These are phyloP conservation scores for Monilinia vaccinii-corymbosi DNA, from an alignment of 2,329 filamentous ascomycete species.

Conservation along the genomic window DNA sequence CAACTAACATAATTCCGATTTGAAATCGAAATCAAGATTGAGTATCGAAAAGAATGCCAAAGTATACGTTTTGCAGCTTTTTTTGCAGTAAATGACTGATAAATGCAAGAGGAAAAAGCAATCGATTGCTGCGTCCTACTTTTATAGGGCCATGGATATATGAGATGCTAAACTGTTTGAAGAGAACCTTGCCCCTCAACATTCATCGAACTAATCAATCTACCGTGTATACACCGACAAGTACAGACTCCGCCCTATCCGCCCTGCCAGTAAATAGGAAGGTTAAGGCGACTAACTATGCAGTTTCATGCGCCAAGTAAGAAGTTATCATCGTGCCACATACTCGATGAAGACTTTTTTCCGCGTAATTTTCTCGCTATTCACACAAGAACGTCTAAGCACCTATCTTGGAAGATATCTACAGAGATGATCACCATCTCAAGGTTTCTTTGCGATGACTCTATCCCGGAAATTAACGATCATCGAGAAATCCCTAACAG, in stretches of 20 bases:
- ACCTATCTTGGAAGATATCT: background rate
- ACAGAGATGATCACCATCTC: background rate
- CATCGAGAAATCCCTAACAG: background rate
- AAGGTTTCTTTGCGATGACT: background rate
- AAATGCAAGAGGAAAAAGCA: too few relatives aligned
- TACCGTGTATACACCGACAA: background rate
- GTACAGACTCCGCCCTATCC: background rate
- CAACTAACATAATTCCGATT: too few relatives aligned
- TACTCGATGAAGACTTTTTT: background rate
- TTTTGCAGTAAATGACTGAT: too few relatives aligned
- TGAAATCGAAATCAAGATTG: too few relatives aligned
- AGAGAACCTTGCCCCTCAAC: slow-evolving; percentile 2
- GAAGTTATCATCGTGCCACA: slow-evolving; percentile 4
- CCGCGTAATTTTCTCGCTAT: background rate
- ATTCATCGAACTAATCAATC: background rate
- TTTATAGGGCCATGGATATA: too few relatives aligned
- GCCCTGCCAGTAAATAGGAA: background rate
- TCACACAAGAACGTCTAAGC: background rate
- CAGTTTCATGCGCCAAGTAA: slow-evolving; percentile 5
- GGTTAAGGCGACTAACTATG: background rate
- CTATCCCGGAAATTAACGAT: background rate
- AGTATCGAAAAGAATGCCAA: too few relatives aligned
- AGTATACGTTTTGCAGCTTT: too few relatives aligned
- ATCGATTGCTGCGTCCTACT: too few relatives aligned
- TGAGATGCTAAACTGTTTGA: slow-evolving; percentile 1